A percentile compares a stretch with the other conserved stretches of the same genome.
Conservation (phyloP, 345 rosid genomes). For the Arabidopsis arenosa region DNA sequence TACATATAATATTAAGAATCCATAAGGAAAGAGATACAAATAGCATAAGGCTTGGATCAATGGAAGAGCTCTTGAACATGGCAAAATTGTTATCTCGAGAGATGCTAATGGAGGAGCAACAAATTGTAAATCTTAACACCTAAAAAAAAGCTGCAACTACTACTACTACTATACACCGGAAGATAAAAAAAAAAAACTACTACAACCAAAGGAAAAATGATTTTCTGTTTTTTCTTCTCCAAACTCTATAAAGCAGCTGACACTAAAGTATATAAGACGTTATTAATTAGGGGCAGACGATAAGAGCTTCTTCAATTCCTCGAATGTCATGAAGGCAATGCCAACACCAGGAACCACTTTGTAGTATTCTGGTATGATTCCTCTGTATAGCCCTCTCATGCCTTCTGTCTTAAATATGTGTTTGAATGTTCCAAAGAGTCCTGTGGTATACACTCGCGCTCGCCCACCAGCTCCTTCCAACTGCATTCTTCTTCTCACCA, state of each 20-base stretch:
- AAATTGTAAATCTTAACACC: slow-evolving; percentile 28
- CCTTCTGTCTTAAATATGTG: slow-evolving; percentile 77
- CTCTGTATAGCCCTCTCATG: slow-evolving; percentile 81
- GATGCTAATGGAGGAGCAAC: slow-evolving; percentile 30
- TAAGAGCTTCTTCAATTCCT: slow-evolving; percentile 65
- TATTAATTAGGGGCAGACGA: slow-evolving; percentile 30
- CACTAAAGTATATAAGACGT: slow-evolving; percentile 21
- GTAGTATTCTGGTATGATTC: slow-evolving; percentile 92
- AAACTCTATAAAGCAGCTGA: slow-evolving; percentile 32
- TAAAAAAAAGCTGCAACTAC: slow-evolving; percentile 24
- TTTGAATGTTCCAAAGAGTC: slow-evolving; percentile 74
- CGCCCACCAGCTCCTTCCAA: slow-evolving; percentile 92
- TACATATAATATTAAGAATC: slow-evolving; percentile 10
- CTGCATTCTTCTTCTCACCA: slow-evolving; percentile 93
- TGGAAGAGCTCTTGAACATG: slow-evolving; percentile 28
- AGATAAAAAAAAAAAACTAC: background rate
- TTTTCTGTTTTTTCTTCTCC: slow-evolving; percentile 21
- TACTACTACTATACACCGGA: slow-evolving; percentile 35
- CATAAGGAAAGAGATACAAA: slow-evolving; percentile 5
- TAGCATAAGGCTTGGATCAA: slow-evolving; percentile 30
- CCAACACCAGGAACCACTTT: slow-evolving; percentile 97
- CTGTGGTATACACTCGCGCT: slow-evolving; percentile 71
- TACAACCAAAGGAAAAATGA: slow-evolving; percentile 2
- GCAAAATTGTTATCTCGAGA: slow-evolving; percentile 36
- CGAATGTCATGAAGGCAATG: slow-evolving; percentile 91